Evolutionary conservation across 139 green algal genomes (phyloP), one percentile per base, ranked within the genome.

Genomic region (Volvox africanus): DNA sequence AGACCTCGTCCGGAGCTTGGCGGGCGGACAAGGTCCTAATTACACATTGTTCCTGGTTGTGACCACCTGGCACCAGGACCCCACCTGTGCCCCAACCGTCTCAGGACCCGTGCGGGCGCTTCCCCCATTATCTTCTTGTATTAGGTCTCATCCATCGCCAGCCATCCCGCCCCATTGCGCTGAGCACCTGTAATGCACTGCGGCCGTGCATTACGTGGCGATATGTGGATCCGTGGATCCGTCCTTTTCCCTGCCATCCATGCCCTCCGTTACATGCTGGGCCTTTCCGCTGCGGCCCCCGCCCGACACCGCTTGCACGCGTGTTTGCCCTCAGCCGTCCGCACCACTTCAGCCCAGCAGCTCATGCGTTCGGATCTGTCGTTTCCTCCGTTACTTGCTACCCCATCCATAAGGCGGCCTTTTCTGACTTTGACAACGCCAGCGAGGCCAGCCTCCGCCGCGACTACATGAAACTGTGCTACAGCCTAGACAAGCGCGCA

Each of bases 391-490:
- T 28, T 32, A 75, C 67, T 12, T 26, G 22, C 11, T 24, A 14
- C 75, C 30, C 75, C 28, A 55, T 33, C 75, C 28, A 28, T 17
- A 1, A 89, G 83, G 83, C 83, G 16, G 83, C 83, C 35, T 89
- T 89, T 37, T 69, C 83, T 37, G 83, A 89, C 65, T 80, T 89
- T 26, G 83, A 89, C 35, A 68, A 67, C 83, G 83, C 83, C 89
- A 90, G 77, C 36, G 73, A 76, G 24, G 35, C 80, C 2, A 55
- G 88, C 65, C 88, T 93, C 12, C 88, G 81, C 14, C 88, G 93
- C 61, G 94, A 96, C 77, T 96, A 93, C 36, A 93, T 92, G 28
- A 94, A 93, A 50, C 94, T 97, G 30, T 61, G 36, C n/a, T 65
- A 89, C 83, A 55, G 67, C 35, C 83, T 89, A 65, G 62, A 88